phyloP scores from a whole-genome alignment of 2,329 filamentous ascomycete species.

The Fusarium penzigii region DNA sequence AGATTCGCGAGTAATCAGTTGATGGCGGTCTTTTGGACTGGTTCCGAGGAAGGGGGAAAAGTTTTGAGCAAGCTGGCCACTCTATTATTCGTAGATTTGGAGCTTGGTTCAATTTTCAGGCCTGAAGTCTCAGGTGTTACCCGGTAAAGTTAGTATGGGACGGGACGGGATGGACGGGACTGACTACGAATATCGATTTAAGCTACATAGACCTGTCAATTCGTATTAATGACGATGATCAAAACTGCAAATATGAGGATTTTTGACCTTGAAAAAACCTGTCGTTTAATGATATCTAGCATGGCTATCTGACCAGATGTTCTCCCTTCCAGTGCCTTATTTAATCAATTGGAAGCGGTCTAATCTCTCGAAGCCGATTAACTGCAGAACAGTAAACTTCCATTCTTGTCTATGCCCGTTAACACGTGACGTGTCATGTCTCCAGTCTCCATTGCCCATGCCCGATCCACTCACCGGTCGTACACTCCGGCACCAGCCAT shows the following conservation, averaged over 20 bases:
- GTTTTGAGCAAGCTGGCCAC: conserved; percentile 27
- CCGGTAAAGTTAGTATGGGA: not conserved
- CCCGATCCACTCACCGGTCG: not conserved
- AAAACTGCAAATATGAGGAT: too few species aligned
- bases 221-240: too few species aligned
- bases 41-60: conserved; percentile 32
- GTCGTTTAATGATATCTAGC: too few species aligned
- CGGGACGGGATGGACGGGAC: too few species aligned
- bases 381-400: not conserved
- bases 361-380: not conserved
- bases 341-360: too few species aligned
- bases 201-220: too few species aligned
- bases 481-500: too few species aligned
- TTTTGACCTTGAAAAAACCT: too few species aligned
- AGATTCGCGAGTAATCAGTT: conserved; percentile 20
- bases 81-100: conserved; percentile 17
- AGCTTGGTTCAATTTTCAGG: conserved; percentile 22
- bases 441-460: not conserved
- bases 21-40: conserved; percentile 26
- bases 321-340: too few species aligned
- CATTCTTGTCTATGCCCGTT: not conserved
- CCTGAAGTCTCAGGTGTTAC: conserved; percentile 39
- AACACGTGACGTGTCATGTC: not conserved
- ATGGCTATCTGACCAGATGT: too few species aligned
- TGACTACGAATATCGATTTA: too few species aligned